Conservation (phyloP, 2,329 filamentous ascomycete species). For the Annulohypoxylon truncatum region DNA sequence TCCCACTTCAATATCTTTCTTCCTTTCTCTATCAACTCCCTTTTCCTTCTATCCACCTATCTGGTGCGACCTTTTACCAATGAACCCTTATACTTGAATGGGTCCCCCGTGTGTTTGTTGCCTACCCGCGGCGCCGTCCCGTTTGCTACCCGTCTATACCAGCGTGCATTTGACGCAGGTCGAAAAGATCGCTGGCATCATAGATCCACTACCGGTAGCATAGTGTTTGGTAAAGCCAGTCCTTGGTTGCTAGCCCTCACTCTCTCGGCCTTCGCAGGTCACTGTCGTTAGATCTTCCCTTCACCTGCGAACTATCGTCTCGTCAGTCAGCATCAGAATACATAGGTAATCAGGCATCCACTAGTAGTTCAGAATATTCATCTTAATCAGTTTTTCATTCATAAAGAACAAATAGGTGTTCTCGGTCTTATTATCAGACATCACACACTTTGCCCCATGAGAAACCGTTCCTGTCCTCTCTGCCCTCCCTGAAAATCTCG, state of each 20-base stretch:
- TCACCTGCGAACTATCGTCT: background rate
- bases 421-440: conserved; percentile 41
- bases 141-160: conserved; percentile 22
- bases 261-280: background rate
- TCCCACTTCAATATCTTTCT: conserved; percentile 2
- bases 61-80: background rate
- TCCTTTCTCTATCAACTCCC: conserved; percentile 4
- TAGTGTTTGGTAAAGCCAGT: background rate
- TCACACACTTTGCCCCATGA: conserved; percentile 42
- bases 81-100: background rate
- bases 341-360: background rate
- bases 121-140: conserved; percentile 1
- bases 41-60: background rate
- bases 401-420: conserved; percentile 48
- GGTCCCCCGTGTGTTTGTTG: background rate
- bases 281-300: background rate
- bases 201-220: conserved; percentile 17
- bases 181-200: conserved; percentile 25
- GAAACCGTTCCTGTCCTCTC: conserved; percentile 34
- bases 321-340: background rate
- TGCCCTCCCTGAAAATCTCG: conserved; percentile 44
- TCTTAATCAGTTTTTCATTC: conserved; percentile 43
- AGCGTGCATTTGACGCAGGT: conserved; percentile 31
- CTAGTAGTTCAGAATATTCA: conserved; percentile 29
- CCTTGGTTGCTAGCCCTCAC: background rate